Evolutionary conservation across 768 basidiomycete genomes (phyloP), one percentile per base, ranked within the genome.

Genomic region (Tricholoma sp.): DNA sequence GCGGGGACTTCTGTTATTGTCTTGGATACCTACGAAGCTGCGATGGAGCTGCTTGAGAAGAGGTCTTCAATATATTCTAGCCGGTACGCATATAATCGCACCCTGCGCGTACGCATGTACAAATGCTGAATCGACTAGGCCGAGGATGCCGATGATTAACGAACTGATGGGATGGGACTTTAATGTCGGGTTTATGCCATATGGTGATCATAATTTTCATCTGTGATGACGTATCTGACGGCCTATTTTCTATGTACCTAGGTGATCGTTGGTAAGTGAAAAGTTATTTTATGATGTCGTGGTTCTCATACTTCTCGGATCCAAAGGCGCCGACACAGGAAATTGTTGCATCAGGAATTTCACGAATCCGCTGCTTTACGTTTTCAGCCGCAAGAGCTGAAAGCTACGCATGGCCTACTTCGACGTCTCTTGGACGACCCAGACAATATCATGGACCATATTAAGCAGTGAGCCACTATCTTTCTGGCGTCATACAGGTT

Each of bases 31-130:
- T 55, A 57, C 4, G 56, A 66, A 32, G 58, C 60, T 2, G 63
- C 61, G 15, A 60, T 57, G 3, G 66, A 68, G 13, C 60, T 70
- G 10, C 50, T 69, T 1, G 65, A 66, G 15, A 62, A 61, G 48
- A 57, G 65, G 50, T 65, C 62, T 1, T 54, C 53, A 15, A 59
- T 59, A 10, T 68, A 62, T 41, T 66, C 59, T 8, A 57, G 61
- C 39, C 64, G 66, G 66, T 63, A 31, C 6, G 57, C 24, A 24
- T 24, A 1, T 24, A 24, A 24, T 24, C 29, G 18, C n/a, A 17
- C 11, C 8, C 20, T 51, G 9, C 7, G 3, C 34, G 20, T 11
- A 6, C 1, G 3, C 4, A 2, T 45, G 4, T 31, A 55, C 42
- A 1, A 13, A 15, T 31, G 2, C 20, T 20, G 13, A 9, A 3